Conservation (phyloP, 1,284 basidiomycete species). For the Termitomyces sp. region DNA sequence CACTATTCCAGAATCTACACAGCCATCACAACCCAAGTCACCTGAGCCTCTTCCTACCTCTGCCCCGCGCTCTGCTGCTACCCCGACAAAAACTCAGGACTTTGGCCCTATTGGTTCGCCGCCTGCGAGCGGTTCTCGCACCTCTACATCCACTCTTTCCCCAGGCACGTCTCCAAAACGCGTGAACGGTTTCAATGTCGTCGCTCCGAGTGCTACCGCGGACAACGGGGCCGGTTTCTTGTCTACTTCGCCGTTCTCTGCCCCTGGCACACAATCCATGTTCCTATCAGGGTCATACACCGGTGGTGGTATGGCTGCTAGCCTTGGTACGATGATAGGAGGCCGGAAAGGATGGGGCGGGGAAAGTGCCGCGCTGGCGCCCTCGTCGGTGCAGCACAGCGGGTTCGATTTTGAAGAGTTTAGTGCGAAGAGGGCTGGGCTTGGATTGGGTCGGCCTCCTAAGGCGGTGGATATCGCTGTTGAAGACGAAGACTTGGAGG, state of each 20-base stretch:
- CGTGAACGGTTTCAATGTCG: slow-evolving; percentile 32
- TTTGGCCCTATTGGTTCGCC: slow-evolving; percentile 78
- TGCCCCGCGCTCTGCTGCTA: slow-evolving; percentile 34
- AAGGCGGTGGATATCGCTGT: slow-evolving; percentile 38
- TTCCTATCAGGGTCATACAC: slow-evolving; percentile 36
- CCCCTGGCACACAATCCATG: slow-evolving; percentile 55
- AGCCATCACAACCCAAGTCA: slow-evolving; percentile 26
- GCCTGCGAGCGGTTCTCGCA: slow-evolving; percentile 31
- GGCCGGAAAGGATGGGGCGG: slow-evolving; percentile 31
- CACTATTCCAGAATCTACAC: not conserved
- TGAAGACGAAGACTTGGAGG: slow-evolving; percentile 77
- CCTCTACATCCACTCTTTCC: slow-evolving; percentile 25
- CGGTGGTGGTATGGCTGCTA: slow-evolving; percentile 34
- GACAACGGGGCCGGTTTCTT: slow-evolving; percentile 31
- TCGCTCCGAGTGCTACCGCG: slow-evolving; percentile 30
- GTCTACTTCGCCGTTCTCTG: slow-evolving; percentile 64
- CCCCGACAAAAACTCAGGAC: slow-evolving; percentile 40
- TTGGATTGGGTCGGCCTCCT: slow-evolving; percentile 18
- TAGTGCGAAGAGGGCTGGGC: slow-evolving; percentile 16
- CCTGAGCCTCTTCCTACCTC: slow-evolving; percentile 46
- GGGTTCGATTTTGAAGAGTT: slow-evolving; percentile 33
- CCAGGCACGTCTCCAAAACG: slow-evolving; percentile 33
- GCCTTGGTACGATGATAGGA: slow-evolving; percentile 38
- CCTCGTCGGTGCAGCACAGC: slow-evolving; percentile 22
- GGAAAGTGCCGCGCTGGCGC: slow-evolving; percentile 19